phyloP scores from a whole-genome alignment of 2,329 filamentous ascomycete species.

The Xylariales sp. region DNA sequence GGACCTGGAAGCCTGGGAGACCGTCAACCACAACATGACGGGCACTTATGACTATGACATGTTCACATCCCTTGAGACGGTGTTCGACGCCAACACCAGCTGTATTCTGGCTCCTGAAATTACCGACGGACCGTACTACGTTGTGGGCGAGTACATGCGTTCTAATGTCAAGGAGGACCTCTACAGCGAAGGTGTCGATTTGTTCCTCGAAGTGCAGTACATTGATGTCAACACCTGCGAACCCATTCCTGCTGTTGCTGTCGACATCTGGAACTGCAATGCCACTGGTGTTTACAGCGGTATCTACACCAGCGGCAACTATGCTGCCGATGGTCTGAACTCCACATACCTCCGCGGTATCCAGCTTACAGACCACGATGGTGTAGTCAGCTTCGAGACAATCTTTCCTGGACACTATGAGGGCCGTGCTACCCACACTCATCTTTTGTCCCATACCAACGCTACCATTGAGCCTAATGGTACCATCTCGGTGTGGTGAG shows the following conservation, averaged over 20 bases:
- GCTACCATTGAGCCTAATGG: conserved; percentile 22
- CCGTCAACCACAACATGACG: conserved; percentile 28
- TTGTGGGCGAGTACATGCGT: conserved; percentile 39
- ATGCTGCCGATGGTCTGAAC: conserved; percentile 27
- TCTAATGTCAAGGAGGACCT: conserved; percentile 37
- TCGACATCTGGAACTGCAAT: conserved; percentile 42
- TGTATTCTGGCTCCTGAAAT: conserved; percentile 29
- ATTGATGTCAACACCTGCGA: conserved; percentile 43
- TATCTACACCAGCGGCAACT: conserved; percentile 20
- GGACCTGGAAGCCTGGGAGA: conserved; percentile 26
- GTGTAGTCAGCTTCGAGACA: conserved; percentile 43
- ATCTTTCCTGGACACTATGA: conserved; percentile 39
- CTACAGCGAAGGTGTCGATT: conserved; percentile 32
- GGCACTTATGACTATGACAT: conserved; percentile 20
- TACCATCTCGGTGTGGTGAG: conserved; percentile 22
- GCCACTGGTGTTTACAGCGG: conserved; percentile 35
- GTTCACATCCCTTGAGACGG: conserved; percentile 25
- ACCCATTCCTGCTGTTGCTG: conserved; percentile 32
- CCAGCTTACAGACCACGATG: conserved; percentile 39
- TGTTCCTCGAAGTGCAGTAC: conserved; percentile 41
- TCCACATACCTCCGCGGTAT: conserved; percentile 45
- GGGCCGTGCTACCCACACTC: conserved; percentile 35
- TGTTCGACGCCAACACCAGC: conserved; percentile 30
- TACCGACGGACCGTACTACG: conserved; percentile 36
- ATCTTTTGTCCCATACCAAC: conserved; percentile 27